Evolutionary conservation across 768 basidiomycete species (phyloP).

Genomic region (Termitomyces sp.): DNA sequence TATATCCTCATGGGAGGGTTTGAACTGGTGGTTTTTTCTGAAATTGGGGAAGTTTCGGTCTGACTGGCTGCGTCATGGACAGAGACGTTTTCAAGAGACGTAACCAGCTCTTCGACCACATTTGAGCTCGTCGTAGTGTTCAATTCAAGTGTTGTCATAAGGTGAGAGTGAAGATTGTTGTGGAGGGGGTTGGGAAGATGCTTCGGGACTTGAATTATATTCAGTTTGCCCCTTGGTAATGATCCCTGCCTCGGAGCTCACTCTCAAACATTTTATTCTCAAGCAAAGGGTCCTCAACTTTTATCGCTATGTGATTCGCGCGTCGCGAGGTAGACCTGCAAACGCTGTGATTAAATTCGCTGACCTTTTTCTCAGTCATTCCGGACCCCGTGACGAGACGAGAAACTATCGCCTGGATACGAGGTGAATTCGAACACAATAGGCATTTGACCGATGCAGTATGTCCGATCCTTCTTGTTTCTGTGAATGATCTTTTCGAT

Average conservation of each 20-base stretch:
- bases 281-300: slow-evolving; percentile 55
- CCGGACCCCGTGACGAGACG: slow-evolving; percentile 54
- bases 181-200: slow-evolving; percentile 14
- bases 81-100: slow-evolving; percentile 29
- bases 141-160: slow-evolving; percentile 14
- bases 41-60: slow-evolving; percentile 13
- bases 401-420: slow-evolving; percentile 73
- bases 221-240: slow-evolving; percentile 14
- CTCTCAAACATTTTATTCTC: slow-evolving; percentile 76
- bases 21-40: slow-evolving; percentile 27
- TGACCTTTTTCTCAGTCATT: slow-evolving; percentile 42
- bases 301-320: slow-evolving; percentile 67
- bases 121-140: slow-evolving; percentile 4
- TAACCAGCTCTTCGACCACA: slow-evolving; percentile 23
- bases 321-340: slow-evolving; percentile 52
- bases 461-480: slow-evolving; percentile 15
- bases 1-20: slow-evolving; percentile 59
- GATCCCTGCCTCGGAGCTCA: slow-evolving; percentile 24
- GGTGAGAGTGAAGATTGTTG: slow-evolving; percentile 4
- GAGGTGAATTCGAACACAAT: slow-evolving; percentile 66
- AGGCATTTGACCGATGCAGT: slow-evolving; percentile 57
- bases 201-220: slow-evolving; percentile 37
- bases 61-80: slow-evolving; percentile 16
- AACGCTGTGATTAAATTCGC: slow-evolving; percentile 5
- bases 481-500: neutral